Percentiles rank a stretch among this genome's conserved stretches.
These are phyloP conservation scores for Ustilago lituana DNA, from an alignment of 1,284 basidiomycete genomes.

Conservation along the genomic window DNA sequence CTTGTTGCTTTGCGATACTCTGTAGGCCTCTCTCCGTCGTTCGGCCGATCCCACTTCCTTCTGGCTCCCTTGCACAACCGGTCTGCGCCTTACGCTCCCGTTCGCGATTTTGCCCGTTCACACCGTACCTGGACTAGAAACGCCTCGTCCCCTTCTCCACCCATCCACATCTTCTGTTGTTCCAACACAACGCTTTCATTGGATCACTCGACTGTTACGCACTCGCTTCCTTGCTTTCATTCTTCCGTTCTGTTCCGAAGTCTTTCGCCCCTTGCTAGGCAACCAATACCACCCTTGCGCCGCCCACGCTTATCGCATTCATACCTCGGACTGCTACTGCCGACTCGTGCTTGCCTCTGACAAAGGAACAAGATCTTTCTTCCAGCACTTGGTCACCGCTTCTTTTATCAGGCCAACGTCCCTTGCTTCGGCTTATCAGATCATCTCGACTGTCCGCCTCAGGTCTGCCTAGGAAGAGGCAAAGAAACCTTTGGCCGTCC, in stretches of 20 bases:
- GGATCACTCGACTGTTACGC: slow-evolving; percentile 2
- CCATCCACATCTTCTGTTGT: no score
- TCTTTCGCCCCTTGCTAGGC: background rate
- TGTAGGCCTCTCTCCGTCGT: no score
- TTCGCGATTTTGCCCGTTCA: no score
- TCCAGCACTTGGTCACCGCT: background rate
- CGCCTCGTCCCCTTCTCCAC: no score
- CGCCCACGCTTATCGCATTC: slow-evolving; percentile 2
- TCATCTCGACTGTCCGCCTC: background rate
- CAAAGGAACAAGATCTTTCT: background rate
- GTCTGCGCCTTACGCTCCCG: no score
- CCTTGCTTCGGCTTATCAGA: slow-evolving; percentile 22
- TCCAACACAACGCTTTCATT: slow-evolving; percentile 1
- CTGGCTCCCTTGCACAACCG: no score
- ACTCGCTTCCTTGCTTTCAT: background rate
- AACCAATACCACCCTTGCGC: background rate
- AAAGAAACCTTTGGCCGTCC: background rate
- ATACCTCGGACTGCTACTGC: no score
- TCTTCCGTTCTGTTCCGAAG: slow-evolving; percentile 15
- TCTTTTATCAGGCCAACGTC: no score
- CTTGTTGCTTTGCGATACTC: no score
- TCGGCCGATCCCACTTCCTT: background rate
- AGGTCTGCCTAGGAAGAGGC: background rate
- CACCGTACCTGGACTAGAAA: background rate
- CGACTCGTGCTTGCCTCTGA: no score